Conservation (phyloP, 2,329 filamentous ascomycete genomes). For the Pyrenophora teres region DNA sequence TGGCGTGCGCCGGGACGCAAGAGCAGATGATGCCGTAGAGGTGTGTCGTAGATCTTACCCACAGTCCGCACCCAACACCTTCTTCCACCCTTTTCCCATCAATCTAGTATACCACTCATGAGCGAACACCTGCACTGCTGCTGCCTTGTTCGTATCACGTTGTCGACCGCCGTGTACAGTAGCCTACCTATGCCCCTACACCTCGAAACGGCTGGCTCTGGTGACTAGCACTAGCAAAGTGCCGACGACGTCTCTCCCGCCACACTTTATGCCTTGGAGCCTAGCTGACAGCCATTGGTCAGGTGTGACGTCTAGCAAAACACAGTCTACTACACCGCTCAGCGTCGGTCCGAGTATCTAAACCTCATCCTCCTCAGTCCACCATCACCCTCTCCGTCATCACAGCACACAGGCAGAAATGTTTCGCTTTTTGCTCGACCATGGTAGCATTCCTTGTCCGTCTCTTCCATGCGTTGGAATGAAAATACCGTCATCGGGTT, state of each 20-base stretch:
- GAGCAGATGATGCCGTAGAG: conserved; percentile 10
- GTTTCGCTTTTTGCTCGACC: conserved; percentile 28
- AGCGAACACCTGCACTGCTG: conserved; percentile 21
- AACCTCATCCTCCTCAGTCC: background rate
- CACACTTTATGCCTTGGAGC: conserved; percentile 7
- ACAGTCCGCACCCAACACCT: background rate
- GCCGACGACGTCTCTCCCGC: conserved; percentile 10
- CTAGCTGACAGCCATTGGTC: conserved; percentile 17
- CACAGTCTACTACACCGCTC: conserved; percentile 28
- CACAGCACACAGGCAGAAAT: conserved; percentile 12
- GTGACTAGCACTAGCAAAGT: conserved; percentile 4
- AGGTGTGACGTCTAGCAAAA: conserved; percentile 9
- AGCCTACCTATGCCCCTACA: background rate
- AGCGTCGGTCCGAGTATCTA: conserved; percentile 13
- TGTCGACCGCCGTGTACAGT: conserved; percentile 13
- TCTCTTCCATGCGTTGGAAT: conserved; percentile 14
- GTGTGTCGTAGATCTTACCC: conserved; percentile 11
- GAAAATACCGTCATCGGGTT: conserved; percentile 5
- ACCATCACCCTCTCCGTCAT: no score
- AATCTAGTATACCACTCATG: conserved; percentile 14
- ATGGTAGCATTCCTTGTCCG: conserved; percentile 26
- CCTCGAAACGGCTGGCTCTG: background rate
- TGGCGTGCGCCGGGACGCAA: conserved; percentile 13
- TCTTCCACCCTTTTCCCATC: conserved; percentile 14
- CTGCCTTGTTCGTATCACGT: conserved; percentile 30